These are phyloP conservation scores for Aphanoascus verrucosus DNA, from an alignment of 2,329 filamentous ascomycete genomes.

Conservation along the genomic window DNA sequence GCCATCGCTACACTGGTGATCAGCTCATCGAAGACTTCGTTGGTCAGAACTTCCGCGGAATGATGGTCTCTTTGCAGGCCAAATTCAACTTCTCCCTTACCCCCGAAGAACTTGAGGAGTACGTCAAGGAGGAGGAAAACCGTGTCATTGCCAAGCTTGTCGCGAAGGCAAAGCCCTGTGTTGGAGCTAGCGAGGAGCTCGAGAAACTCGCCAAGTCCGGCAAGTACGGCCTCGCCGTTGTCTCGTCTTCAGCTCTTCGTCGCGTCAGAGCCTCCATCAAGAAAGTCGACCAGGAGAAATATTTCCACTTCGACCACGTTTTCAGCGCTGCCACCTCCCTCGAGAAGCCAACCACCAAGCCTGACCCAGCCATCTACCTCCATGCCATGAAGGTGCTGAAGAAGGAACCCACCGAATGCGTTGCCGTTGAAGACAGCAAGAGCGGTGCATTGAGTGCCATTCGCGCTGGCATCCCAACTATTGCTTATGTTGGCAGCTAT, in stretches of 20 bases:
- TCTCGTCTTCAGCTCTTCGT: constrained; percentile 67
- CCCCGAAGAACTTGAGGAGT: constrained; percentile 58
- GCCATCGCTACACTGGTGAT: constrained; percentile 63
- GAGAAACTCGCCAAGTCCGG: constrained; percentile 50
- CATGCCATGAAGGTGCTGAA: constrained; percentile 64
- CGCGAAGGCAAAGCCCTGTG: constrained; percentile 56
- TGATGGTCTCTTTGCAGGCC: constrained; percentile 66
- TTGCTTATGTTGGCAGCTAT: constrained; percentile 80
- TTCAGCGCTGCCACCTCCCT: constrained; percentile 76
- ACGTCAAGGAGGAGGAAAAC: constrained; percentile 68
- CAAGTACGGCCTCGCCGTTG: constrained; percentile 66
- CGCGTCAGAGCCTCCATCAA: constrained; percentile 67
- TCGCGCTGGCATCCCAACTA: constrained; percentile 65
- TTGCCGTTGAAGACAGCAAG: constrained; percentile 83
- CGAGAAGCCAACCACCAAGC: constrained; percentile 72
- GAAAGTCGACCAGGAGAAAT: constrained; percentile 69
- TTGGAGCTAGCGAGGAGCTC: constrained; percentile 57
- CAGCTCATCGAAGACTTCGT: constrained; percentile 78
- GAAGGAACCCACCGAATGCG: constrained; percentile 57
- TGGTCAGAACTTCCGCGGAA: constrained; percentile 88
- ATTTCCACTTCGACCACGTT: constrained; percentile 63
- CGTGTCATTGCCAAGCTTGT: constrained; percentile 72
- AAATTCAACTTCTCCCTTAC: constrained; percentile 63
- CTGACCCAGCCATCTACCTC: constrained; percentile 79
- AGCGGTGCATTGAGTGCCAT: constrained; percentile 68